phyloP scores from a whole-genome alignment of 2,329 filamentous ascomycete species.

The Fusarium cicatricum region DNA sequence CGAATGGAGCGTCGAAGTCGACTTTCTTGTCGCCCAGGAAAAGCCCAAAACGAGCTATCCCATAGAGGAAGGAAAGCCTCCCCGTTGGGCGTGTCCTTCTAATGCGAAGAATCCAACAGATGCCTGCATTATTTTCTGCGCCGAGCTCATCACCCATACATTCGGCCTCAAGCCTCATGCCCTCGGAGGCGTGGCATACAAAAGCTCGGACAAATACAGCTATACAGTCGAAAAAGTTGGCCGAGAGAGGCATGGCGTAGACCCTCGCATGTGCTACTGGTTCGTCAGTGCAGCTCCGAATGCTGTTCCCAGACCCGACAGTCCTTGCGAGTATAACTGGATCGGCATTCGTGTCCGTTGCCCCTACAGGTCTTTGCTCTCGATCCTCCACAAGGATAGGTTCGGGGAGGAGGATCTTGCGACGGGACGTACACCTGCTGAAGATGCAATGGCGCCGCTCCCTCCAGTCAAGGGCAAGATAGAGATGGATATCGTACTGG shows the following conservation, averaged over 20 bases:
- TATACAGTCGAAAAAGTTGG: not conserved
- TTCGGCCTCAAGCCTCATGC: not conserved
- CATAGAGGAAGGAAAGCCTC: not conserved
- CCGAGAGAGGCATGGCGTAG: not conserved
- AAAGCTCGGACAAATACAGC: not conserved
- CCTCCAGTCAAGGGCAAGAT: not conserved
- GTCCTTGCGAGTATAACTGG: conserved; percentile 38
- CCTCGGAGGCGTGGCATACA: conserved; percentile 18
- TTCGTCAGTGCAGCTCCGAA: conserved; percentile 19
- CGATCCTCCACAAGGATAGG: not conserved
- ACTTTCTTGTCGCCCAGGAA: conserved; percentile 38
- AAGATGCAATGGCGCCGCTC: not conserved
- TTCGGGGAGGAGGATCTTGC: not conserved
- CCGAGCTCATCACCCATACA: conserved; percentile 4
- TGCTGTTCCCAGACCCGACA: conserved; percentile 6
- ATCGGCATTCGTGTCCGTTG: conserved; percentile 40
- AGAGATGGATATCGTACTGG: conserved; percentile 13
- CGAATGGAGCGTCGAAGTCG: conserved; percentile 34
- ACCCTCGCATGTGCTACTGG: conserved; percentile 18
- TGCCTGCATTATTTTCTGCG: conserved; percentile 17
- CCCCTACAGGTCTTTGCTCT: conserved; percentile 12
- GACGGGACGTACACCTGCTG: not conserved
- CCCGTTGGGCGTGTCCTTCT: conserved; percentile 32
- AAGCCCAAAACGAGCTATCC: conserved; percentile 6
- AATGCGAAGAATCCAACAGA: conserved; percentile 11